phyloP scores from a whole-genome alignment of 2,329 filamentous ascomycete species.

The Cytospora chrysosperma region DNA sequence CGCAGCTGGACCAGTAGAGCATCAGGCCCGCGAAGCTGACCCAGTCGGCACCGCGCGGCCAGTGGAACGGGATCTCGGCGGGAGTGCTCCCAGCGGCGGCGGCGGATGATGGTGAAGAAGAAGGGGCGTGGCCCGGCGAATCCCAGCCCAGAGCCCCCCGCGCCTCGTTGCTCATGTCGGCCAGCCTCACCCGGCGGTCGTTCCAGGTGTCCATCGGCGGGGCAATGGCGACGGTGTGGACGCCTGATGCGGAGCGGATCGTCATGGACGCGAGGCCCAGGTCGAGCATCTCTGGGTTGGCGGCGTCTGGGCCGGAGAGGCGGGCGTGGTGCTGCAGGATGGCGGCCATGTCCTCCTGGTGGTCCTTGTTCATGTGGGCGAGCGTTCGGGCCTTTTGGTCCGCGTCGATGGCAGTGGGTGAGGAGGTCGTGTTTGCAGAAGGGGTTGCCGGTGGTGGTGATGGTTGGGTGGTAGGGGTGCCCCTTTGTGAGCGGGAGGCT shows the following conservation, averaged over 20 bases:
- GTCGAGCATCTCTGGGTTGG: slow-evolving; percentile 57
- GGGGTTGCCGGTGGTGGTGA: neutral
- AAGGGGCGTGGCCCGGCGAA: neutral
- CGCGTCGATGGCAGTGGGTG: slow-evolving; percentile 4
- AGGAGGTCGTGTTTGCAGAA: neutral
- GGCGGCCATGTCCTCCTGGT: slow-evolving; percentile 69
- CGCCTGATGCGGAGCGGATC: slow-evolving; percentile 50
- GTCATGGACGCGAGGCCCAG: slow-evolving; percentile 63
- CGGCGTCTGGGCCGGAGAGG: slow-evolving; percentile 44
- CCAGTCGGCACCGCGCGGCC: slow-evolving; percentile 46
- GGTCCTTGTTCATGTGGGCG: slow-evolving; percentile 84
- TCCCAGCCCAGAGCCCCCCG: slow-evolving; percentile 58
- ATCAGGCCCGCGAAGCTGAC: slow-evolving; percentile 54
- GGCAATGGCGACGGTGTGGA: slow-evolving; percentile 59
- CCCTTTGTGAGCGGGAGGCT: slow-evolving; percentile 17
- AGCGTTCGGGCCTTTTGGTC: slow-evolving; percentile 47
- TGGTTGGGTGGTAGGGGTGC: slow-evolving; percentile 1
- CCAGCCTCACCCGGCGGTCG: slow-evolving; percentile 68
- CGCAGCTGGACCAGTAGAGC: slow-evolving; percentile 45
- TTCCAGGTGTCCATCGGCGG: slow-evolving; percentile 68
- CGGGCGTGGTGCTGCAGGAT: slow-evolving; percentile 74
- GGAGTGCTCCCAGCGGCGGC: slow-evolving; percentile 28
- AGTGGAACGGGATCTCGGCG: slow-evolving; percentile 43
- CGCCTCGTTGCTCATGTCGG: slow-evolving; percentile 64
- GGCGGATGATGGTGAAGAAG: neutral